These are phyloP conservation scores for Candida quercuum DNA, from an alignment of 805 yeast species.

Conservation along the genomic window DNA sequence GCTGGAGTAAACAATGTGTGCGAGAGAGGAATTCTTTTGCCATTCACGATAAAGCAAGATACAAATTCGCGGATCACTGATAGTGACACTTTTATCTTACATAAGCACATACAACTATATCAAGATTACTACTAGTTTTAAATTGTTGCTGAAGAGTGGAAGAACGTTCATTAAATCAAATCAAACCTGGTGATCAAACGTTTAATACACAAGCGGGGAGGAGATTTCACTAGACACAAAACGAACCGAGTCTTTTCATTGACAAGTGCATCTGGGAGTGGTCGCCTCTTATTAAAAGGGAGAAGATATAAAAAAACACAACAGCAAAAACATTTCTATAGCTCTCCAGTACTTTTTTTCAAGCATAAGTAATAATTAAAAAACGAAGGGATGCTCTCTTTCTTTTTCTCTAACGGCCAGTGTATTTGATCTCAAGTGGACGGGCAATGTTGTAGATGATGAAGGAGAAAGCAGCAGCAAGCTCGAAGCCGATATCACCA, in stretches of 20 bases:
- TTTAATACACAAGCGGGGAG: too few relatives aligned
- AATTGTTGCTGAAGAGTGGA: too few relatives aligned
- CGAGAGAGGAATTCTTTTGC: too few relatives aligned
- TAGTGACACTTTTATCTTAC: too few relatives aligned
- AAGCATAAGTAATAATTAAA: not conserved
- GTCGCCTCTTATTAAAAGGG: not conserved
- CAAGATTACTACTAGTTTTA: too few relatives aligned
- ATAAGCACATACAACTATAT: too few relatives aligned
- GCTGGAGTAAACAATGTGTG: too few relatives aligned
- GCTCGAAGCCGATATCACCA: constrained; percentile 85
- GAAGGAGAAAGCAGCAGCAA: constrained; percentile 63
- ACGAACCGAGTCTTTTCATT: not conserved
- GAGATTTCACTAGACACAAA: not conserved
- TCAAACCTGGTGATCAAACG: too few relatives aligned
- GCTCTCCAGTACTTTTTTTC: not conserved
- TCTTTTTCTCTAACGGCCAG: constrained; percentile 41
- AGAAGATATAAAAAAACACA: not conserved
- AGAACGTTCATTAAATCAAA: too few relatives aligned
- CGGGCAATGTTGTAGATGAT: constrained; percentile 53
- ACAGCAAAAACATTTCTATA: not conserved
- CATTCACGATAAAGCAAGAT: too few relatives aligned
- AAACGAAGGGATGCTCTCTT: not conserved
- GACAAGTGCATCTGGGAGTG: not conserved
- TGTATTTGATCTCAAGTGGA: constrained; percentile 61
- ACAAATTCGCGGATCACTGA: too few relatives aligned